Percentiles rank a stretch among this genome's conserved stretches.
Conservation (phyloP, 352 stramenopile genomes). For the Phytophthora meadii region DNA sequence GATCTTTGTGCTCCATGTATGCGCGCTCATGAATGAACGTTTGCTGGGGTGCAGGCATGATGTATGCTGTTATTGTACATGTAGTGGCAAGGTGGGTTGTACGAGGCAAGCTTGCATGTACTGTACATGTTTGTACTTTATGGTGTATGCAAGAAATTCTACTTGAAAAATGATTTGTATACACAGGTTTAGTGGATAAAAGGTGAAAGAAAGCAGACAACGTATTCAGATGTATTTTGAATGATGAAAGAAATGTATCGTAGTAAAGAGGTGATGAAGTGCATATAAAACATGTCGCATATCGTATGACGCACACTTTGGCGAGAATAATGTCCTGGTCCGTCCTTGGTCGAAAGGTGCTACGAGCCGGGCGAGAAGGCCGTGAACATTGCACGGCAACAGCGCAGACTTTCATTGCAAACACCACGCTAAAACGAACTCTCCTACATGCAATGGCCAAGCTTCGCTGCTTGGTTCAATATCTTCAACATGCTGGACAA, state of each 20-base stretch:
- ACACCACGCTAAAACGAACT: neutral
- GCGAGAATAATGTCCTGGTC: neutral
- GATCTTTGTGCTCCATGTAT: too few relatives aligned
- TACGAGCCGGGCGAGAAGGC: neutral
- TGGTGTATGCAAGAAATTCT: too few relatives aligned
- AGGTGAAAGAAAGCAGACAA: too few relatives aligned
- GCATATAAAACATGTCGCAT: neutral
- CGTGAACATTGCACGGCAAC: neutral
- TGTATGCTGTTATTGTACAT: too few relatives aligned
- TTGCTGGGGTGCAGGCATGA: too few relatives aligned
- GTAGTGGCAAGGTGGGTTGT: too few relatives aligned
- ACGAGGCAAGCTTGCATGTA: too few relatives aligned
- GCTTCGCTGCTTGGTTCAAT: neutral
- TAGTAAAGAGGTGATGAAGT: neutral
- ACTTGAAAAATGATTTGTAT: too few relatives aligned
- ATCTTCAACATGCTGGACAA: conserved; percentile 12
- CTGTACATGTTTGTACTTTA: too few relatives aligned
- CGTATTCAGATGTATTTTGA: too few relatives aligned
- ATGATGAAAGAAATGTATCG: neutral
- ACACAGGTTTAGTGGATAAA: too few relatives aligned
- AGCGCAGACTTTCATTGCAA: neutral
- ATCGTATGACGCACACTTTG: neutral
- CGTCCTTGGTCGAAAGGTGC: neutral
- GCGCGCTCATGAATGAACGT: too few relatives aligned
- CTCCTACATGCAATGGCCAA: neutral